Evolutionary conservation across 2,329 filamentous ascomycete genomes (phyloP).

Genomic region (Nannizzia gypsea): DNA sequence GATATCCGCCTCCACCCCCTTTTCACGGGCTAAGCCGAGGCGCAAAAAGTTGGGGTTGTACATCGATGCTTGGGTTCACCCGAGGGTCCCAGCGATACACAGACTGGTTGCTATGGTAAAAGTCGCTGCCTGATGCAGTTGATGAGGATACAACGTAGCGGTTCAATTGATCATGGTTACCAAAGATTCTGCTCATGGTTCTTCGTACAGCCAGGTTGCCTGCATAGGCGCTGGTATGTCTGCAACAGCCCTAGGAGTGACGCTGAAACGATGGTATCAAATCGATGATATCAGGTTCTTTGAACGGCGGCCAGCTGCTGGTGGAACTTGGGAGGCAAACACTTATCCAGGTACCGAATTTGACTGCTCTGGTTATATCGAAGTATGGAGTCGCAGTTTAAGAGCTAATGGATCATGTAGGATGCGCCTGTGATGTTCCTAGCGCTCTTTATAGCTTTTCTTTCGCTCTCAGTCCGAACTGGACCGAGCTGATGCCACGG

Average conservation of each 20-base stretch:
- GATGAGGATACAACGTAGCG: neutral
- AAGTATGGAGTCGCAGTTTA: neutral
- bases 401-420: constrained; percentile 25
- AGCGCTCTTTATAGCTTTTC: constrained; percentile 45
- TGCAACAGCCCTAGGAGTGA: constrained; percentile 48
- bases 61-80: neutral
- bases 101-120: too few relatives aligned
- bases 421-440: constrained; percentile 42
- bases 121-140: too few relatives aligned
- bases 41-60: neutral
- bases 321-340: constrained; percentile 53
- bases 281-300: constrained; percentile 50
- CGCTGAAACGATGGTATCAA: constrained; percentile 44
- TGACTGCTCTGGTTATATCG: neutral
- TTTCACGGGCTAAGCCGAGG: neutral
- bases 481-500: constrained; percentile 39
- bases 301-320: constrained; percentile 43
- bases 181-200: neutral
- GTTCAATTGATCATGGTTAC: neutral
- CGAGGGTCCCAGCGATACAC: neutral
- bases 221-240: constrained; percentile 48
- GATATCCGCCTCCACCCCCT: neutral
- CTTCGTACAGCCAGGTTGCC: constrained; percentile 19
- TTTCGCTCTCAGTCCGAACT: constrained; percentile 41
- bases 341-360: constrained; percentile 39